Base-by-base conservation (phyloP, 2,329 filamentous ascomycete species). In the Hypoxylon sp. region DNA sequence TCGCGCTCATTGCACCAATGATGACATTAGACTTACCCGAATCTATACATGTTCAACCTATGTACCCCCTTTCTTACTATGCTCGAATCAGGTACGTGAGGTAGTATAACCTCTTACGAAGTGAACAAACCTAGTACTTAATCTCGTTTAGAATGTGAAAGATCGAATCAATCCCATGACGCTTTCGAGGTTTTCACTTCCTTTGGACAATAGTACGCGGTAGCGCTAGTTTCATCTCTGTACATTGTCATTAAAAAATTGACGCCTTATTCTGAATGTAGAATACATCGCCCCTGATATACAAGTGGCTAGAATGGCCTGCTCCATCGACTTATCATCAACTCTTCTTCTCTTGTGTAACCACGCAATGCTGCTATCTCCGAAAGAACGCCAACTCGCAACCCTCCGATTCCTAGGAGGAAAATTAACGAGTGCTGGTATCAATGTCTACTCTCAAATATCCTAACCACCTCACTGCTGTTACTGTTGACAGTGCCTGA, bases 251-350 rank as follows among this genome's bases (percentile, higher is more conserved):
- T 56, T 58, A 59, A 58, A 67, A 58, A 67, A 60, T 11, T 47
- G 50, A 46, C 46, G 37, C 47, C 44, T 58, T 39, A 64, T 63
- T 37, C 65, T 26, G 48, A 63, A 67, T 52, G 37, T 52, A 68
- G 61, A 55, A 64, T 56, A 55, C 56, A 57, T 29, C 52, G 39
- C 19, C 13, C 26, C 35, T 31, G 22, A 46, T 44, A 56, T n/a
- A 50, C 13, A 37, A 22, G 44, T 37, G n/a, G n/a, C 31, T 33
- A 31, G 31, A 37, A 55, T 24, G 46, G 31, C 35, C 48, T 35
- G 29, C 37, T 37, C 37, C 48, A 26, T 8, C 57, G 35, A 61
- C 37, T 61, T 55, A 22, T 53, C 35, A 22, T 53, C 35, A 24
- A 31, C 39, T 29, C 26, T 13, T 51, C 31, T 48, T 48, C 53